Evolutionary conservation across 352 stramenopile species (phyloP), one percentile per base, ranked within the genome.

Genomic region (Globisporangium perplexum): DNA sequence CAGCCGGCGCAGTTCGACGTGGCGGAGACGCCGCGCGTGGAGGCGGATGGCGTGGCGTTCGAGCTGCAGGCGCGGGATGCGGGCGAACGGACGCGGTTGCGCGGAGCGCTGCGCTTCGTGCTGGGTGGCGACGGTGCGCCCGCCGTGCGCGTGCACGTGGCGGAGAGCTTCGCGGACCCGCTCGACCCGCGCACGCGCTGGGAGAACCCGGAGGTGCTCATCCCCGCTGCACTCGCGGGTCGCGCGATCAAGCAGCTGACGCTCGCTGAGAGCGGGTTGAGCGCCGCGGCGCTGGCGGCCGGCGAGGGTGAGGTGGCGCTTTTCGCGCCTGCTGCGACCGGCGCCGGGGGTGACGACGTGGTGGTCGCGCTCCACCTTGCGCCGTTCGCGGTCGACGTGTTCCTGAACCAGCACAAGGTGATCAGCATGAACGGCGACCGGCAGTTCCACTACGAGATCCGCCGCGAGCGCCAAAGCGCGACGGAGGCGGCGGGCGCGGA

Each of bases 361-460:
- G 61, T 89, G 18, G 74, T 84, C 2, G 78, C 74, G 28, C 56
- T 92, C 43, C 63, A 64, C n/a, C 18, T 79, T 28, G 55, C 55
- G 39, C 57, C 70, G 14, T 92, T 92, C 46, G 67, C 65, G n/a
- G 70, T 92, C 22, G 75, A 89, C 43, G 61, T 90, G 56, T 92
- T 75, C 24, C 41, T 89, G 41, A 58, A 88, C 46, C 71, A 74
- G 50, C 63, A 84, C 42, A 85, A 84, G 46, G 66, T 80, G 28
- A 61, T 92, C 17, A 81, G 74, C 23, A 76, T 75, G 30, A 92
- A 92, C 60, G 65, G 65, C 38, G 62, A 88, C 38, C 57, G 75
- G 14, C 68, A 87, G 39, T 86, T 92, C 59, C 74, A 92, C 64
- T 92, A 82, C 51, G 78, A 92, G 50, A 61, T 75, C 10, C 79